Base-by-base conservation (phyloP, 257 asterid species). In the Rubia yunnanensis region DNA sequence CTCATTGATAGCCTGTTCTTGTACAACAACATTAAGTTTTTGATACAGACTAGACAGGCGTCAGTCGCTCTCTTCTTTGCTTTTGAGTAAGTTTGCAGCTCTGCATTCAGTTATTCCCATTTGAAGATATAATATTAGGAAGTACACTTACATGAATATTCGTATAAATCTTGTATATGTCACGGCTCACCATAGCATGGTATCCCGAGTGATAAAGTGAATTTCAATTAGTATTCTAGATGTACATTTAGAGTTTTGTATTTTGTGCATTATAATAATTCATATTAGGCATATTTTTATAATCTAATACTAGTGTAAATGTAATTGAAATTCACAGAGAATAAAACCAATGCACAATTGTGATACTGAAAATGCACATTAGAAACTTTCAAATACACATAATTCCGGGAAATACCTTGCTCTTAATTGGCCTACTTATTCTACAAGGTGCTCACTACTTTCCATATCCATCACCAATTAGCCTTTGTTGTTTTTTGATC, bases 1-100 rank as follows among this genome's bases (percentile, higher is more conserved):
- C 75, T 87, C 71, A 52, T 84, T 18, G 97, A 92, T 77, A 71
- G 84, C 79, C 63, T 83, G 70, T 83, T 89, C 73, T 70, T 89
- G 73, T 85, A 83, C 79, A 81, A 73, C 59, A 83, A 91, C 26
- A 61, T 80, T 17, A 87, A 79, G 80, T 75, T 77, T 80, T 72
- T 89, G 83, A 34, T 89, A 72, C 87, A 79, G 74, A 89, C 98
- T 71, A 84, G 82, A 66, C 82, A 81, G 81, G 95, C 96, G 34
- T 89, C 98, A 13, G 96, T 87, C 30, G 82, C 94, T 11, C 96
- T 92, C 70, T 92, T 92, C 82, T 92, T 92, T 64, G 68, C 97
- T 17, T 89, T 92, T n/a, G 98, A 92, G 98, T 92, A 84, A 82
- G 97, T 82, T 67, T 31, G 26, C 31, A 34, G 44, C 32, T 4